A percentile compares a stretch with the other conserved stretches of the same genome.
phyloP scores from a whole-genome alignment of 768 basidiomycete species.

The Artomyces pyxidatus region DNA sequence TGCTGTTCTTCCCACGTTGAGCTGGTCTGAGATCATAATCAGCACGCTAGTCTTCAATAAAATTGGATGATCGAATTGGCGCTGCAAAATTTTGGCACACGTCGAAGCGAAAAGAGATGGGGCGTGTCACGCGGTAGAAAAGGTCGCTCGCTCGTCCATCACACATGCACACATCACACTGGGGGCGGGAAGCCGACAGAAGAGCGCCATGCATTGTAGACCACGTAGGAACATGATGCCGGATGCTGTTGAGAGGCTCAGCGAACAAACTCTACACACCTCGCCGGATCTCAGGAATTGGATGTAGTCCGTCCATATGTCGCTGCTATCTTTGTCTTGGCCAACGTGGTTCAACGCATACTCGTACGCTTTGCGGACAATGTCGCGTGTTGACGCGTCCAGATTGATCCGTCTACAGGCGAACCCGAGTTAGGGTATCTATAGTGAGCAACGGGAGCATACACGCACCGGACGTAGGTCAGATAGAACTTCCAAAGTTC shows the following conservation, averaged over 20 bases:
- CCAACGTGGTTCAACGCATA: slow-evolving; percentile 87
- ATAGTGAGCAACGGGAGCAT: slow-evolving; percentile 8
- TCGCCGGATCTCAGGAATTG: slow-evolving; percentile 77
- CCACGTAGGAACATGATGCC: slow-evolving; percentile 13
- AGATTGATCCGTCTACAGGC: slow-evolving; percentile 54
- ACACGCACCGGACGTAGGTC: slow-evolving; percentile 66
- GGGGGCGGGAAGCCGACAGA: background rate
- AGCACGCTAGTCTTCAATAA: slow-evolving; percentile 6
- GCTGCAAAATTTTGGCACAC: slow-evolving; percentile 2
- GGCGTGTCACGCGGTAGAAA: background rate
- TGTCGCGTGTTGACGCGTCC: slow-evolving; percentile 62
- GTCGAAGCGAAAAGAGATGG: slow-evolving; percentile 4
- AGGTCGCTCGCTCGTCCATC: slow-evolving; percentile 8
- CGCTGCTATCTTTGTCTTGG: slow-evolving; percentile 85
- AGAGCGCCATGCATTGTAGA: slow-evolving; percentile 14
- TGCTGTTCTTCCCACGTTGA: slow-evolving; percentile 95
- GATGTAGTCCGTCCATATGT: slow-evolving; percentile 93
- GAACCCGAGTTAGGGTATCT: slow-evolving; percentile 1
- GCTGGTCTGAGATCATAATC: slow-evolving; percentile 35
- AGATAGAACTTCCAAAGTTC: slow-evolving; percentile 92
- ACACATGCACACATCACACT: slow-evolving; percentile 15
- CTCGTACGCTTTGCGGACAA: slow-evolving; percentile 84
- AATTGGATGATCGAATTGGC: background rate
- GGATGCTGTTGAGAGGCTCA: slow-evolving; percentile 1
- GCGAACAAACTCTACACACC: slow-evolving; percentile 34